Evolutionary conservation across 345 rosid species (phyloP).

Genomic region (Citrus mangshanensis): DNA sequence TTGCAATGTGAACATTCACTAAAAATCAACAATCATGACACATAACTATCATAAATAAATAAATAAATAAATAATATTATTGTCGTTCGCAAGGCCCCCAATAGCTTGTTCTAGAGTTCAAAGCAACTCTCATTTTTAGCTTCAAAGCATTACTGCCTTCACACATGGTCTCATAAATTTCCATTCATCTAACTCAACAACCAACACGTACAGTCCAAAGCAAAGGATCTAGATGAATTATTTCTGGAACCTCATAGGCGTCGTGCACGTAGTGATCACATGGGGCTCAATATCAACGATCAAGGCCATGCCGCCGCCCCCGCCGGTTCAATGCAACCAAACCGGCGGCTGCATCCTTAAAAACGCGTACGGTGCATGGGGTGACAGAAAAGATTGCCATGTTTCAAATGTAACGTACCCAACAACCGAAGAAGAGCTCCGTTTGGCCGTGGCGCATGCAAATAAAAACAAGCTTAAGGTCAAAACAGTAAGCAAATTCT

Average conservation of each 20-base stretch:
- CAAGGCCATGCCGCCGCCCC: conserved; percentile 50
- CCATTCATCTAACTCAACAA: background rate
- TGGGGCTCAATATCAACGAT: conserved; percentile 3
- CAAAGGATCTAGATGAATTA: background rate
- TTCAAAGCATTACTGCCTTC: conserved; percentile 6
- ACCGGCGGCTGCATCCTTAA: conserved; percentile 47
- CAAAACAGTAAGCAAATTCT: conserved; percentile 67
- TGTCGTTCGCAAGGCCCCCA: too few species aligned
- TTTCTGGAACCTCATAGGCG: background rate
- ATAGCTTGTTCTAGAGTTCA: background rate
- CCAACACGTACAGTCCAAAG: background rate
- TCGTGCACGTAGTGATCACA: background rate
- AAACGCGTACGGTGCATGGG: conserved; percentile 79
- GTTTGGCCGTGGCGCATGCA: conserved; percentile 57
- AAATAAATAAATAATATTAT: too few species aligned
- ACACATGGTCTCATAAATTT: background rate
- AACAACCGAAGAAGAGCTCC: conserved; percentile 66
- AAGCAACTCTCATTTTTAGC: background rate
- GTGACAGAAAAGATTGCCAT: conserved; percentile 60
- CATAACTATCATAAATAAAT: too few species aligned
- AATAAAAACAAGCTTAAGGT: conserved; percentile 47
- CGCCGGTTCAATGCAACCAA: conserved; percentile 52
- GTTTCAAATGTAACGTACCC: conserved; percentile 53
- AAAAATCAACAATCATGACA: too few species aligned
- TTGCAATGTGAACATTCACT: too few species aligned